Percentiles rank a stretch among this genome's conserved stretches.
phyloP scores from a whole-genome alignment of 78 protist species.

The Dictyostelium intermedium region DNA sequence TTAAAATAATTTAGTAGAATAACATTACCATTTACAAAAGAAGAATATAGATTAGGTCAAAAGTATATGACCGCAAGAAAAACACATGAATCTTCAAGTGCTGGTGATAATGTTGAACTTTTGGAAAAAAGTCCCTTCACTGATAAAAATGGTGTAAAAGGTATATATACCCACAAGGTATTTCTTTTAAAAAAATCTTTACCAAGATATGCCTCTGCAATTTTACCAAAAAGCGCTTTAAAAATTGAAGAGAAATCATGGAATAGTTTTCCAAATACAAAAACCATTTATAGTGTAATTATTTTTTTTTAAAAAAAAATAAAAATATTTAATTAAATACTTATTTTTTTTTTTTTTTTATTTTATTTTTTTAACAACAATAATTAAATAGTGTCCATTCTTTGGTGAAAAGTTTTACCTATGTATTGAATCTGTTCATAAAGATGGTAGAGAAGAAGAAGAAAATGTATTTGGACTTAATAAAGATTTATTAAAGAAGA shows the following conservation, averaged over 20 bases:
- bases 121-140: conserved; percentile 19
- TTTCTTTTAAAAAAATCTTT: conserved; percentile 33
- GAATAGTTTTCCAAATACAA: conserved; percentile 92
- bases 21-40: conserved; percentile 50
- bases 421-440: conserved; percentile 77
- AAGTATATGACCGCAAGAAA: conserved; percentile 15
- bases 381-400: conserved; percentile 46
- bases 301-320: neutral
- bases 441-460: conserved; percentile 24
- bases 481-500: conserved; percentile 11
- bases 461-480: conserved; percentile 68
- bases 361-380: neutral
- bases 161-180: conserved; percentile 55
- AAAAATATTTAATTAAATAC: neutral
- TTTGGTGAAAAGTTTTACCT: conserved; percentile 79
- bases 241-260: conserved; percentile 92
- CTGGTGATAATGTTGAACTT: conserved; percentile 39
- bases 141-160: conserved; percentile 28
- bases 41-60: conserved; percentile 54
- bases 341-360: too few relatives aligned
- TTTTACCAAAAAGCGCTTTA: conserved; percentile 85
- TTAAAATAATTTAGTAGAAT: conserved; percentile 28
- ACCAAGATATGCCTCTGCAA: conserved; percentile 58
- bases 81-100: conserved; percentile 16
- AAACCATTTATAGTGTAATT: conserved; percentile 70